These are phyloP conservation scores for Pinus taeda DNA, from an alignment of 75 land plant genomes.

Conservation along the genomic window DNA sequence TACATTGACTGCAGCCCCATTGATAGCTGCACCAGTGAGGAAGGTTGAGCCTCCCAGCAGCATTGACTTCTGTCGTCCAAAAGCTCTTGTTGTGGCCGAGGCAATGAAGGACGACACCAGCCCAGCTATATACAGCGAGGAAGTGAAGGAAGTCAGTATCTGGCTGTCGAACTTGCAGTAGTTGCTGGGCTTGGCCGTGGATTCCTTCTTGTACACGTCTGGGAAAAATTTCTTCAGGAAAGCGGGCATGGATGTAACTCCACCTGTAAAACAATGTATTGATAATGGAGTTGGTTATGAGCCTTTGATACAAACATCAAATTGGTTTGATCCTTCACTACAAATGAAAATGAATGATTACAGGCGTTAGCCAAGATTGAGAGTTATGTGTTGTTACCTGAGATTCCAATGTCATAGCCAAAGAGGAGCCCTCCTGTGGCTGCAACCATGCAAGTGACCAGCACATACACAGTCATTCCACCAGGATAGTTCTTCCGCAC, in stretches of 20 bases:
- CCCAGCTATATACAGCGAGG: conserved; percentile 39
- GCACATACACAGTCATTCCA: conserved; percentile 18
- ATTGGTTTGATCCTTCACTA: no score
- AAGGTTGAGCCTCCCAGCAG: conserved; percentile 23
- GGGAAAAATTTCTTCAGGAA: conserved; percentile 28
- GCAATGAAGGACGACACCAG: conserved; percentile 28
- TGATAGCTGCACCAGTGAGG: conserved; percentile 16
- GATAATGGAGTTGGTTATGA: no score
- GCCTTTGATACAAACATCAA: no score
- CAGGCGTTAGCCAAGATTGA: no score
- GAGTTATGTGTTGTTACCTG: background rate
- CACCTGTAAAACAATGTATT: conserved; percentile 17
- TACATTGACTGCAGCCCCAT: conserved; percentile 19
- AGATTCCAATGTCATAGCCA: conserved; percentile 35
- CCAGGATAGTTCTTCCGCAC: conserved; percentile 17
- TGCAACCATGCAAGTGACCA: conserved; percentile 32
- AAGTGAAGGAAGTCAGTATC: conserved; percentile 35
- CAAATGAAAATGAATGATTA: no score
- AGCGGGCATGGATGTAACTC: conserved; percentile 27
- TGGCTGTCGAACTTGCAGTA: conserved; percentile 47
- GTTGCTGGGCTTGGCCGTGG: conserved; percentile 1
- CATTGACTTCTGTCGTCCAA: conserved; percentile 34
- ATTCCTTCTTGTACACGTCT: conserved; percentile 3
- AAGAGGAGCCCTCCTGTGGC: conserved; percentile 36
- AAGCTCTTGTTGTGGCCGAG: conserved; percentile 10